Conservation (phyloP, 169 alveolate species). For the Babesia divergens region DNA sequence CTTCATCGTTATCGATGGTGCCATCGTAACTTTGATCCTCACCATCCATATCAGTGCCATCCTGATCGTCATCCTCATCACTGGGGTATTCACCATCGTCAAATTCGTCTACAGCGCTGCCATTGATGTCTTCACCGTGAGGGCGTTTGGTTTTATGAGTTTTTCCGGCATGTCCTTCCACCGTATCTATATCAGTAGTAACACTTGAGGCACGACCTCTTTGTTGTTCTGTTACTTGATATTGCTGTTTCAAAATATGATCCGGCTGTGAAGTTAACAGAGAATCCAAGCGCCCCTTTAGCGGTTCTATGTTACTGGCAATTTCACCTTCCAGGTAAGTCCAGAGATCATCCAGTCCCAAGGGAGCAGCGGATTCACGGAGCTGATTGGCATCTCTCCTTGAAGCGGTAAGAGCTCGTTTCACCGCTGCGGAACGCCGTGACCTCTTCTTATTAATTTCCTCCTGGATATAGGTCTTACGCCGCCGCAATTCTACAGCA, state of each 20-base stretch:
- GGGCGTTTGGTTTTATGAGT: background rate
- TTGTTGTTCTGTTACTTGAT: background rate
- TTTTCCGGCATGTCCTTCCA: background rate
- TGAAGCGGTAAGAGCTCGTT: conserved; percentile 37
- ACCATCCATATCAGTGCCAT: conserved; percentile 17
- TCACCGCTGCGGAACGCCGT: conserved; percentile 48
- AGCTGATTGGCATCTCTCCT: conserved; percentile 36
- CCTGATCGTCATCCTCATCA: conserved; percentile 13
- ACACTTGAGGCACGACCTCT: background rate
- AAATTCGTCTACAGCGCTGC: background rate
- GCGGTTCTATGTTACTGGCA: background rate
- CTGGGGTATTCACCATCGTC: background rate
- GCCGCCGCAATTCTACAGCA: conserved; percentile 19
- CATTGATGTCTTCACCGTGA: too few species aligned
- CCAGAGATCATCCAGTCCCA: conserved; percentile 61
- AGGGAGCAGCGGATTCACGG: background rate
- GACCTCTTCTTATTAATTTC: conserved; percentile 53
- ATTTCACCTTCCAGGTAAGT: conserved; percentile 22
- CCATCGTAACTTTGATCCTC: conserved; percentile 11
- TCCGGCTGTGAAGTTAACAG: background rate
- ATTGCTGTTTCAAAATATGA: background rate
- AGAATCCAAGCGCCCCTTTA: background rate
- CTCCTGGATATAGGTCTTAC: conserved; percentile 7
- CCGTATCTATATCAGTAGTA: background rate
- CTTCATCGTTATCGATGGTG: background rate